These are phyloP conservation scores for Entamoeba nuttalli DNA, from an alignment of 208 protist species.

Conservation along the genomic window DNA sequence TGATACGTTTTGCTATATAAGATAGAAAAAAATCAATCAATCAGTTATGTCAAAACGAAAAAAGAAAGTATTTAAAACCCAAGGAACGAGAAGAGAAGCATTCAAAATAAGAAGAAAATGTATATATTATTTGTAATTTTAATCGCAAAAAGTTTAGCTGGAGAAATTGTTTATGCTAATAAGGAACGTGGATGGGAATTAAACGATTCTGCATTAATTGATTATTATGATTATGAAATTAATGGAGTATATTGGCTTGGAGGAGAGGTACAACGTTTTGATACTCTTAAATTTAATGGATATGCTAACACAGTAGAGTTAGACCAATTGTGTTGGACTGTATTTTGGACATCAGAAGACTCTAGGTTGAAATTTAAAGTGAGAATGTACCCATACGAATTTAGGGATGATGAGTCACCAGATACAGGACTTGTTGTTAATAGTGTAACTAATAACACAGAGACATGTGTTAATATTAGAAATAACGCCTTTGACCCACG, in stretches of 20 bases:
- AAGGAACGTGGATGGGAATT: not conserved
- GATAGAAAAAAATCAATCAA: too few species aligned
- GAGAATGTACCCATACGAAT: not conserved
- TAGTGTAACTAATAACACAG: not conserved
- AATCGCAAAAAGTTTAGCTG: not conserved
- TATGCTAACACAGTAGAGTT: not conserved
- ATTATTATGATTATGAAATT: not conserved
- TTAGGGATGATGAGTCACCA: not conserved
- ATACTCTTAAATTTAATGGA: not conserved
- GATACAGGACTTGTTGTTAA: not conserved
- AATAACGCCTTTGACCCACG: not conserved
- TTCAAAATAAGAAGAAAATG: too few species aligned
- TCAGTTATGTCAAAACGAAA: too few species aligned
- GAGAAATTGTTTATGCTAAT: not conserved
- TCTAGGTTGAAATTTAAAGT: not conserved
- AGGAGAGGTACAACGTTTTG: not conserved
- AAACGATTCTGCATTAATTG: not conserved
- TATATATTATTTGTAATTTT: too few species aligned
- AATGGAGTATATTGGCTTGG: not conserved
- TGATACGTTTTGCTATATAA: too few species aligned
- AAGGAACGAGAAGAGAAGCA: too few species aligned
- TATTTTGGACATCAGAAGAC: not conserved
- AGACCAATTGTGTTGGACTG: not conserved
- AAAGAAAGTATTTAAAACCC: too few species aligned
- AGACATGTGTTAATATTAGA: not conserved